Evolutionary conservation across 306 rosid species (phyloP).

Genomic region (Citrullus amarus): DNA sequence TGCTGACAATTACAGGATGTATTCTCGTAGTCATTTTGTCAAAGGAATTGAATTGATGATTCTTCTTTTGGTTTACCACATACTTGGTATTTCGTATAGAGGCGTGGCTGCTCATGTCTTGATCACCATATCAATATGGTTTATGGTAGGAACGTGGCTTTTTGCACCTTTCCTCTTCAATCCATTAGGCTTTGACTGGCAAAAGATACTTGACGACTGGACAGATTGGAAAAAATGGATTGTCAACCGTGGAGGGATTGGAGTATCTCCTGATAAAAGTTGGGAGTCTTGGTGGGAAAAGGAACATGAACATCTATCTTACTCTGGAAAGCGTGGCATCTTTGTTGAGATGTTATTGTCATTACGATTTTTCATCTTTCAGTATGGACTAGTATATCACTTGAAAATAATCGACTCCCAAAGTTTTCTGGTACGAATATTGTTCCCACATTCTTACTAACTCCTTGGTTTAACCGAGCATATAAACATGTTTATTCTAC

Average conservation of each 20-base stretch:
- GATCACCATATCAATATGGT: slow-evolving; percentile 80
- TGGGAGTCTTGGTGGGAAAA: slow-evolving; percentile 99
- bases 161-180: slow-evolving; percentile 96
- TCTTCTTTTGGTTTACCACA: slow-evolving; percentile 74
- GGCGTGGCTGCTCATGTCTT: slow-evolving; percentile 49
- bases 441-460: not conserved
- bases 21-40: slow-evolving; percentile 94
- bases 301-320: slow-evolving; percentile 64
- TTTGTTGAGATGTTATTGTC: slow-evolving; percentile 63
- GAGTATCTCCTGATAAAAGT: slow-evolving; percentile 66
- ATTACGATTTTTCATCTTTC: slow-evolving; percentile 78
- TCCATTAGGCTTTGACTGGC: slow-evolving; percentile 99
- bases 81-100: slow-evolving; percentile 64
- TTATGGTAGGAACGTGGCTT: slow-evolving; percentile 95
- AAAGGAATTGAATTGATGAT: slow-evolving; percentile 91
- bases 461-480: not conserved
- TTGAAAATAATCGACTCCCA: slow-evolving; percentile 40
- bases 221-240: slow-evolving; percentile 98
- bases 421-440: slow-evolving; percentile 51
- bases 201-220: slow-evolving; percentile 91
- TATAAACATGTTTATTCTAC: not conserved
- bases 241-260: slow-evolving; percentile 77
- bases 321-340: slow-evolving; percentile 63
- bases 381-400: slow-evolving; percentile 90
- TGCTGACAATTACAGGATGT: slow-evolving; percentile 84